Base-by-base conservation (phyloP, 1,284 basidiomycete species). In the Sparassis latifolia region DNA sequence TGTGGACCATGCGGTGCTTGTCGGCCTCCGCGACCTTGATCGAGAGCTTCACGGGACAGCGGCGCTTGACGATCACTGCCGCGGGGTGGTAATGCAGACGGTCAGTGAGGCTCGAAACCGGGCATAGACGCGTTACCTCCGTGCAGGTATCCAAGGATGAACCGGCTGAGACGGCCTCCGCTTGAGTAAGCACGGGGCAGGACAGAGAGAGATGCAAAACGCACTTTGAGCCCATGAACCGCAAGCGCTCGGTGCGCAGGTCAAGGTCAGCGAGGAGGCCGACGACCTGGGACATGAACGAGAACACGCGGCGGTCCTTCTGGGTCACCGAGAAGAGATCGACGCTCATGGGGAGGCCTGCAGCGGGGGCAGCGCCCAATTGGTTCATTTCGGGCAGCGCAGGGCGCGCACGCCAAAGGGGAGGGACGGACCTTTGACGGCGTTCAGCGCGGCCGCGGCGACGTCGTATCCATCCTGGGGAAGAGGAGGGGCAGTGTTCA, bases 201-300 rank as follows among this genome's bases (percentile, higher is more conserved):
- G 35, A 9, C 35, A 38, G 35, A 38, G 35, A n/a, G 35, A 38
- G 35, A 38, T 9, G 35, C n/a, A 20, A 38, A 3, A 55, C 50
- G 46, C 41, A 66, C 64, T 49, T 55, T 64, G 93, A 89, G n/a
- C 96, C 96, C 80, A 99, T 85, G 84, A 92, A 97, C 2, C 96
- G 81, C 43, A 95, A 67, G 60, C 89, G 72, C 52, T 97, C 94
- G 0, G 94, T 97, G 12, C 91, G 86, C 43, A 91, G 68, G 66
- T 96, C 92, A 31, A 95, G 61, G 60, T 98, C 94, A 6, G 95
- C 92, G 83, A 97, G 91, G 33, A 99, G 75, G 0, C 96, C 96
- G 20, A 94, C 68, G 0, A 90, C 82, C 66, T 92, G 86, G 0
- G 90, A 86, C 74, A 98, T 84, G 75, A 94, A 97, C 6, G 90